Evolutionary conservation across 805 yeast species (phyloP), one percentile per base, ranked within the genome.

Genomic region (Kodamaea fukazawae): DNA sequence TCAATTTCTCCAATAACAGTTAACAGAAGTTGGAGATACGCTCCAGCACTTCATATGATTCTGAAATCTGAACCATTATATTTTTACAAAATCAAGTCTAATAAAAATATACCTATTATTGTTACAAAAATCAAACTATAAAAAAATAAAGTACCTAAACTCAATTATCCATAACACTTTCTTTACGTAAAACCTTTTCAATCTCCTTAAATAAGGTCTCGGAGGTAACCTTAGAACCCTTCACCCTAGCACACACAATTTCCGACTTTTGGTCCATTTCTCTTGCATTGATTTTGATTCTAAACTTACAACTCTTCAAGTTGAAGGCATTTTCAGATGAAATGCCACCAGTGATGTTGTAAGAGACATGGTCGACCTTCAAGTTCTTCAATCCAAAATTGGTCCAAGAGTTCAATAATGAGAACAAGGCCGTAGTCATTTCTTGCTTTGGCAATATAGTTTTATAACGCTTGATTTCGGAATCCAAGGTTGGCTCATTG

Each of bases 341-440:
- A 25, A 84, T 73, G 13, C 76, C 70, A 38, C 88, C 90, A n/a
- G 73, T 73, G 22, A 84, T 67, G 23, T 66, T 67, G 50, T 65
- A 57, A 5, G 64, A 57, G 3, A 64, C 58, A 14, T 68, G 64
- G 48, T 73, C 73, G 33, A 75, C 60, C 28, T 60, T 64, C 43
- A 84, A 68, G 44, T 78, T 72, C 48, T 74, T 76, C 50, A 84
- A 61, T 7, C 93, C 91, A 51, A 83, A 83, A 44, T 75, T 78
- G 10, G 78, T 73, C 93, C 93, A 84, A 12, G 83, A 78, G 32
- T 60, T 67, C 47, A 84, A 63, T 40, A 84, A 70, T 32, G 84
- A 77, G 54, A 67, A 73, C 49, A 84, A 62, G 2, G 88, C 87
- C 32, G 78, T 76, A 44, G 76, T 73, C 71, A 83, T 71, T 54